Evolutionary conservation across 2,329 filamentous ascomycete genomes (phyloP), one percentile per base, ranked within the genome.

Genomic region (Fusarium nurragi): DNA sequence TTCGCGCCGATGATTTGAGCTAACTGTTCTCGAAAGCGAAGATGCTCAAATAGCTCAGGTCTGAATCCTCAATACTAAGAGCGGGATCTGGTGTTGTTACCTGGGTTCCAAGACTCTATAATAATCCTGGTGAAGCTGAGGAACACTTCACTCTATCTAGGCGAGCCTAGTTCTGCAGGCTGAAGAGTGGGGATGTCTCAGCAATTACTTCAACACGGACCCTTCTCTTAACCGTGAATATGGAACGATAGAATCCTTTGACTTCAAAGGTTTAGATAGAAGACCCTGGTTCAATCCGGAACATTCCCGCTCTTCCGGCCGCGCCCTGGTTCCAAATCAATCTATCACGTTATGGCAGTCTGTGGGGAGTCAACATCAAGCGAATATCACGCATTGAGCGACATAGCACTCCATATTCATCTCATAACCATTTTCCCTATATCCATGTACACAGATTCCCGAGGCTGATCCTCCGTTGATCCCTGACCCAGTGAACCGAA

Each of bases 391-490:
- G 36, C 23, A 47, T 37, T 32, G 40, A 51, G 25, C 21, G 13
- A 39, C 32, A 45, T 16, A 30, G 25, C 37, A 26, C 46, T 37
- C 23, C 18, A 36, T 28, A 39, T 48, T 62, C 26, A 46, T 59
- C 44, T 28, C 36, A 25, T 59, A 54, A 53, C 37, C 26, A n/a
- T 18, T 46, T 39, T 30, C 32, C 44, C 28, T 51, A 56, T 30
- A 50, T 34, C 26, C 38, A 34, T 25, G 54, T 60, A 48, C 41
- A 61, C 36, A 62, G 51, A 61, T 60, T 70, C 53, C 59, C 56
- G 40, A 69, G 44, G 44, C 26, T 44, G 43, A 46, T 56, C 60
- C 52, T 51, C 30, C 39, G 22, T 54, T 54, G 40, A 63, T 55
- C 57, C 65, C 39, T 54, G 30, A 38, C 48, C 30, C n/a, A 36